Conservation (phyloP, 2,329 filamentous ascomycete genomes). For the Thielaviopsis musarum region DNA sequence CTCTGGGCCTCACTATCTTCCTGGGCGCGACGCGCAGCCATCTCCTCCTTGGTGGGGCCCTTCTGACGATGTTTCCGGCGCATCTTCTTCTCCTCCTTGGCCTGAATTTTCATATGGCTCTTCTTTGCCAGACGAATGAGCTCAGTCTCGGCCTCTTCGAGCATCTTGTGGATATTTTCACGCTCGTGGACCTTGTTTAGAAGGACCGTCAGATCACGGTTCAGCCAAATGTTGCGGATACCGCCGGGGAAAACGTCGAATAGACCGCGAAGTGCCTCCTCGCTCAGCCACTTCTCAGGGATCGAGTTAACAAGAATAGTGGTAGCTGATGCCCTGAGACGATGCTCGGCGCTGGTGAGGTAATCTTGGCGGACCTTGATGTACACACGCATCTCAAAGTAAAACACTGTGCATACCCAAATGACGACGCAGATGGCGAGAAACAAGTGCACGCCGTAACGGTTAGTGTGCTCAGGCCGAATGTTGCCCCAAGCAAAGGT, state of each 20-base stretch:
- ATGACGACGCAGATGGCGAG: constrained; percentile 61
- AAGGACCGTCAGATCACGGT: constrained; percentile 69
- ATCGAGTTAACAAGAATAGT: constrained; percentile 89
- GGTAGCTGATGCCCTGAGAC: constrained; percentile 81
- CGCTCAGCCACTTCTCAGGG: constrained; percentile 74
- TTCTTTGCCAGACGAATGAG: constrained; percentile 68
- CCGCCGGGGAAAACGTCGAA: constrained; percentile 96
- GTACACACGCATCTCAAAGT: constrained; percentile 70
- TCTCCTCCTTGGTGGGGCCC: constrained; percentile 34
- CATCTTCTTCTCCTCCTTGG: constrained; percentile 46
- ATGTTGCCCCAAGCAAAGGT: constrained; percentile 80
- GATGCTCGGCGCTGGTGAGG: constrained; percentile 85
- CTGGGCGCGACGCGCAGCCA: constrained; percentile 26
- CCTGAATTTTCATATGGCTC: constrained; percentile 52
- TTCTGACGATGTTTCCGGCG: constrained; percentile 36
- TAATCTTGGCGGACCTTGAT: constrained; percentile 90
- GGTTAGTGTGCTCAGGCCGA: constrained; percentile 40
- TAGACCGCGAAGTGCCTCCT: constrained; percentile 63
- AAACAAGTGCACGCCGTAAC: constrained; percentile 73
- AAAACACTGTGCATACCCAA: constrained; percentile 79
- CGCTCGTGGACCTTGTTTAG: constrained; percentile 69
- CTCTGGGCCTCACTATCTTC: constrained; percentile 33
- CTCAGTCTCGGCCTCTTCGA: constrained; percentile 73
- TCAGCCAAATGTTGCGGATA: constrained; percentile 92
- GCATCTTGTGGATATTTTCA: constrained; percentile 48